Evolutionary conservation across 2,329 filamentous ascomycete genomes (phyloP).

Genomic region (Exophiala sideris): DNA sequence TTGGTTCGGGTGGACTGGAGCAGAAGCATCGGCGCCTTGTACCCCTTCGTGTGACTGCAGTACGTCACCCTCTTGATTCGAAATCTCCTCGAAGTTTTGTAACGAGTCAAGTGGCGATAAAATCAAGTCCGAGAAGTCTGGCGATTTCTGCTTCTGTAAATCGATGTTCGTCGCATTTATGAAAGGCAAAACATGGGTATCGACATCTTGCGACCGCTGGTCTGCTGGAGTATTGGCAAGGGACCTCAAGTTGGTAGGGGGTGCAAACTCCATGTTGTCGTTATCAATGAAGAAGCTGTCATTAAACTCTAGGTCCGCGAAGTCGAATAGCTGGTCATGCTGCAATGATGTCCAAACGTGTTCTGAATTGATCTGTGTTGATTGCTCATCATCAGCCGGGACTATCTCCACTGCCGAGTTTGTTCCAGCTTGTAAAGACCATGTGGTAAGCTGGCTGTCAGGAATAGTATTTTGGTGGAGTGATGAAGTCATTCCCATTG

Average conservation of each 20-base stretch:
- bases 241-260: constrained; percentile 2
- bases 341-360: neutral
- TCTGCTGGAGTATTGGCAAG: neutral
- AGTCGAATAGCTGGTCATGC: constrained; percentile 9
- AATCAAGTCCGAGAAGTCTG: neutral
- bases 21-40: neutral
- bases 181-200: neutral
- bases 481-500: neutral
- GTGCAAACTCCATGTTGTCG: neutral
- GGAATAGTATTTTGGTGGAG: neutral
- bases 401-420: neutral
- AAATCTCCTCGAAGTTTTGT: neutral
- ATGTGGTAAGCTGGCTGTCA: neutral
- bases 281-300: constrained; percentile 3
- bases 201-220: neutral
- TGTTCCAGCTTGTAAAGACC: neutral
- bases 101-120: neutral
- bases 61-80: neutral
- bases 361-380: neutral
- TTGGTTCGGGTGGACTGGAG: neutral
- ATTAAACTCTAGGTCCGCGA: constrained; percentile 3
- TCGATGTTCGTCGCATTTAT: neutral
- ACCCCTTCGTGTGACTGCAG: neutral
- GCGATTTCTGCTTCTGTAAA: neutral
- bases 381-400: neutral